phyloP scores from a whole-genome alignment of 305 asterid genomes.

The Withania somnifera region DNA sequence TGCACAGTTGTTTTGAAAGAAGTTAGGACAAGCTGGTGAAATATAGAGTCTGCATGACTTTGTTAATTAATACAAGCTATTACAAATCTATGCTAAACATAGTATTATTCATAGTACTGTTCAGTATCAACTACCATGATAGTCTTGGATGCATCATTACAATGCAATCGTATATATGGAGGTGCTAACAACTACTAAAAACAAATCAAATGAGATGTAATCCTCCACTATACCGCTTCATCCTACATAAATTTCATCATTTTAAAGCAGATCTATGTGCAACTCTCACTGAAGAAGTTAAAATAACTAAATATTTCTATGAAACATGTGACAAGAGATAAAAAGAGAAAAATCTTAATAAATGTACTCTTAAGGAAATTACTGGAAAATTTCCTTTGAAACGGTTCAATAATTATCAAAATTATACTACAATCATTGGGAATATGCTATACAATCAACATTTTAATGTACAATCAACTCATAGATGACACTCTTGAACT shows the following conservation, averaged over 20 bases:
- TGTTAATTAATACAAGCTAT: not conserved
- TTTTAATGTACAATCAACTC: not conserved
- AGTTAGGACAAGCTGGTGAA: not conserved
- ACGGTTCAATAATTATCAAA: not conserved
- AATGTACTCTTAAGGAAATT: not conserved
- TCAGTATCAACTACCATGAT: not conserved
- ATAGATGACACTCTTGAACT: not conserved
- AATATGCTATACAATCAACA: not conserved
- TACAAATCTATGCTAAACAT: not conserved
- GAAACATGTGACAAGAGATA: not conserved
- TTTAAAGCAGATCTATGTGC: not conserved
- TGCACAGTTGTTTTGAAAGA: not conserved
- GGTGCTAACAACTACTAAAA: not conserved
- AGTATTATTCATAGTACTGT: not conserved
- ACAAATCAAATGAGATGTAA: not conserved
- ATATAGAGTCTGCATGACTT: not conserved
- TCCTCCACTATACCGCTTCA: not conserved
- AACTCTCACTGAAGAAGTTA: not conserved
- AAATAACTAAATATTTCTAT: not conserved
- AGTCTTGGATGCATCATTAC: not conserved
- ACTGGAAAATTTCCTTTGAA: not conserved
- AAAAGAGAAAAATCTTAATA: not conserved
- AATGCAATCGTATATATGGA: not conserved
- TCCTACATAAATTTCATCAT: not conserved
- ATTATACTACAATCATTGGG: not conserved